phyloP scores from a whole-genome alignment of 2,329 filamentous ascomycete genomes.

The Fusarium bactridioides region DNA sequence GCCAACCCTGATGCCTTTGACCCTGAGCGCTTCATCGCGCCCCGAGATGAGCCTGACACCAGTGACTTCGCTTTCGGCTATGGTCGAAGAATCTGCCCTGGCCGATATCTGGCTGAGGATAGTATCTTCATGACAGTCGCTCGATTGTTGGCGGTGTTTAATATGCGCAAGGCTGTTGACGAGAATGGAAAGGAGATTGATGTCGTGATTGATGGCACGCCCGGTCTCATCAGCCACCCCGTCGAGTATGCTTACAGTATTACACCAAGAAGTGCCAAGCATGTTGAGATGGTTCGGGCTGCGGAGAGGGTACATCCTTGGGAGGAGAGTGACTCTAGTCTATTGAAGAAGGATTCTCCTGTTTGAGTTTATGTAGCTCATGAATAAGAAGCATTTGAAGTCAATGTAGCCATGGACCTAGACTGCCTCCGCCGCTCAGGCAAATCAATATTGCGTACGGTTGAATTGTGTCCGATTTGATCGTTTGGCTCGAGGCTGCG shows the following conservation, averaged over 20 bases:
- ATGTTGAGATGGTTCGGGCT: constrained; percentile 27
- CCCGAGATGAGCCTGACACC: constrained; percentile 45
- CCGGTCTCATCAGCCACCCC: constrained; percentile 32
- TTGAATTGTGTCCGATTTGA: too few relatives aligned
- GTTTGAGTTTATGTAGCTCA: background rate
- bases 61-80: constrained; percentile 44
- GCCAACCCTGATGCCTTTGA: constrained; percentile 48
- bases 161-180: constrained; percentile 44
- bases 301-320: constrained; percentile 33
- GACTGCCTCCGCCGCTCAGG: too few relatives aligned
- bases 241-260: constrained; percentile 28
- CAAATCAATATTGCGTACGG: too few relatives aligned
- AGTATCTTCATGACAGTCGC: constrained; percentile 48
- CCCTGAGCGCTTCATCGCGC: constrained; percentile 45
- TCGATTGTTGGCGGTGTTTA: constrained; percentile 56
- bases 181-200: constrained; percentile 30
- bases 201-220: constrained; percentile 12
- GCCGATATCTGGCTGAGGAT: constrained; percentile 44
- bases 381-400: background rate
- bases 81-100: constrained; percentile 49
- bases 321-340: constrained; percentile 35
- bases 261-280: constrained; percentile 22
- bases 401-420: too few relatives aligned
- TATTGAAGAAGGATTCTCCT: background rate
- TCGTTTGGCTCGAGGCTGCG: too few relatives aligned